phyloP scores from a whole-genome alignment of 2,329 filamentous ascomycete genomes.

The Neonectria magnoliae region DNA sequence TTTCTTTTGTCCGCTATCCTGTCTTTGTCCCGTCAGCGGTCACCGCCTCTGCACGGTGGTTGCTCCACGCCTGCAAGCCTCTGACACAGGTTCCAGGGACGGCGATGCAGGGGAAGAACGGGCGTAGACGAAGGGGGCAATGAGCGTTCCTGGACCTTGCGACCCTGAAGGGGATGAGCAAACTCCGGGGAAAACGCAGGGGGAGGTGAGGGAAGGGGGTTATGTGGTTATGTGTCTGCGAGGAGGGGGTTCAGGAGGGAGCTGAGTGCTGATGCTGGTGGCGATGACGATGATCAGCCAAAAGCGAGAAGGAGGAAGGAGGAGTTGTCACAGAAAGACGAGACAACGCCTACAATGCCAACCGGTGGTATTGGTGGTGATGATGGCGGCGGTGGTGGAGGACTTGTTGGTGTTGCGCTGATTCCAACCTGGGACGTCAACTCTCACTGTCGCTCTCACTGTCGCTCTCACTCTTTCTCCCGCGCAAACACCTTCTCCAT shows the following conservation, averaged over 20 bases:
- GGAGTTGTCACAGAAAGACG: not conserved
- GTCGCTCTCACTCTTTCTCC: not conserved
- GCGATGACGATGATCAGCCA: not conserved
- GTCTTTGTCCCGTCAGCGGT: slow-evolving; percentile 19
- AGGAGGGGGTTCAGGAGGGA: slow-evolving; percentile 2
- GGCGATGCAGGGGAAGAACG: slow-evolving; percentile 35
- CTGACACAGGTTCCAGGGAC: slow-evolving; percentile 34
- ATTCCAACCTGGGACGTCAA: slow-evolving; percentile 11
- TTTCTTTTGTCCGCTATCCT: slow-evolving; percentile 13
- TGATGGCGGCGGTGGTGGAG: slow-evolving; percentile 5
- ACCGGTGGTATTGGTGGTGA: slow-evolving; percentile 2
- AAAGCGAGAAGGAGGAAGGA: not conserved
- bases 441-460: not conserved
- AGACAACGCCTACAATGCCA: not conserved
- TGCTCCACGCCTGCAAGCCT: slow-evolving; percentile 29
- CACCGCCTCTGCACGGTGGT: slow-evolving; percentile 36
- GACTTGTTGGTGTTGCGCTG: not conserved
- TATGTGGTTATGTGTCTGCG: not conserved
- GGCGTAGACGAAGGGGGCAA: slow-evolving; percentile 1
- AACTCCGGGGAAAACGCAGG: slow-evolving; percentile 34
- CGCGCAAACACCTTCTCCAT: not conserved
- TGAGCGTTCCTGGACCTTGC: not conserved
- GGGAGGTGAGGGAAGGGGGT: not conserved
- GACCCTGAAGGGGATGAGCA: slow-evolving; percentile 13
- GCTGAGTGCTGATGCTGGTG: slow-evolving; percentile 7